Evolutionary conservation across 768 basidiomycete genomes (phyloP).

Genomic region (Royoungia palumana): DNA sequence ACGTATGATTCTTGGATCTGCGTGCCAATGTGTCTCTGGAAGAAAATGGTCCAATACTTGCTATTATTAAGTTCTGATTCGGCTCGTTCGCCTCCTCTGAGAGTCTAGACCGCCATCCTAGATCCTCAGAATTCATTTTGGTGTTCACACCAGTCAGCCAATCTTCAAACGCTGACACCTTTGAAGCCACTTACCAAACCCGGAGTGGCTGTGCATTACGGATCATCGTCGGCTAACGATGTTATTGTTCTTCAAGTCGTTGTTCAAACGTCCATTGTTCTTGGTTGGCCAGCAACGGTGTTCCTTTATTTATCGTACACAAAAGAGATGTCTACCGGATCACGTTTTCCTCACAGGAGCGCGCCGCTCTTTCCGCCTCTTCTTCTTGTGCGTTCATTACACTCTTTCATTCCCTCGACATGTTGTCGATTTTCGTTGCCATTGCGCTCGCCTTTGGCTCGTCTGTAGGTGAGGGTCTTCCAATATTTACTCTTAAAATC

Average conservation of each 20-base stretch:
- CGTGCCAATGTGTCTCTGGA: too few species aligned
- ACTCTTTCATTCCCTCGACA: conserved; percentile 29
- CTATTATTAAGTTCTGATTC: too few species aligned
- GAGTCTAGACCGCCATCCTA: too few species aligned
- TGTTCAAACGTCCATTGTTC: too few species aligned
- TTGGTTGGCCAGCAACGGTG: conserved; percentile 19
- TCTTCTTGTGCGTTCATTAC: conserved; percentile 18
- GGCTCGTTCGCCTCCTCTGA: too few species aligned
- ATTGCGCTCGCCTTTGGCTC: conserved; percentile 36
- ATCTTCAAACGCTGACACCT: too few species aligned
- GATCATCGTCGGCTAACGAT: conserved; percentile 4
- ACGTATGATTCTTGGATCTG: too few species aligned
- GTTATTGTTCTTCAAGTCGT: conserved; percentile 29
- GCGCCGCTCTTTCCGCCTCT: conserved; percentile 19
- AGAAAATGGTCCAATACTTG: too few species aligned
- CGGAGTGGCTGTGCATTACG: too few species aligned
- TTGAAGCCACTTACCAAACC: not conserved
- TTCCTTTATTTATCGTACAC: conserved; percentile 24
- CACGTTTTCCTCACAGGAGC: conserved; percentile 15
- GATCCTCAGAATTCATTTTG: too few species aligned
- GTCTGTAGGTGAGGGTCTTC: conserved; percentile 35
- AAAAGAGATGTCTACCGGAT: conserved; percentile 26
- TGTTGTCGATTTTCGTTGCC: conserved; percentile 40
- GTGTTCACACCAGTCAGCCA: too few species aligned
- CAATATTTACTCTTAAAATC: not conserved